Evolutionary conservation across 495 filamentous ascomycete genomes (phyloP), one percentile per base, ranked within the genome.

Genomic region (Achaetomiella virescens): DNA sequence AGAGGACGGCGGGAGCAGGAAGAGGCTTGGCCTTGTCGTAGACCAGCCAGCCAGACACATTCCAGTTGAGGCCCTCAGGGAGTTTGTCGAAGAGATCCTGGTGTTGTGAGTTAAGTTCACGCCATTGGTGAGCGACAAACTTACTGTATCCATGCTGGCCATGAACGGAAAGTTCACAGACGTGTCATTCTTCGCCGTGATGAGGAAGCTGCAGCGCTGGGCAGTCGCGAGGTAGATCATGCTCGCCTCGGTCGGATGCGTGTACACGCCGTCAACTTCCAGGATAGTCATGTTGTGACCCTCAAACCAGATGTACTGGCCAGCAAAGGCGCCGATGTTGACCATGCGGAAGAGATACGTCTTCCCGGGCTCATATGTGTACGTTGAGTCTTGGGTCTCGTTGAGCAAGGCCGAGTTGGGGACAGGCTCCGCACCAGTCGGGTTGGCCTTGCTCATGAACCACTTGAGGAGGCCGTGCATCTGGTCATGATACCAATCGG

Each of bases 281-380:
- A 81, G 63, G 24, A 84, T 78, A 22, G 78, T 80, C 64, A 83
- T 82, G 55, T 78, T 81, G 59, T 91, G 87, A 6, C 80, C 83
- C 54, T 90, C 84, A 70, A 91, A 83, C 78, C 87, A 88, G 60
- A 91, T 70, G 64, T 87, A 80, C 52, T 84, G 79, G 38, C 77
- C 79, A 1, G 83, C 80, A 65, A 89, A 89, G 14, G 84, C 85
- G 3, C 80, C 84, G 0, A 83, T 76, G 65, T 93, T 93, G 66
- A 89, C 70, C 52, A 92, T 74, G 14, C 84, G 84, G 65, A 96
- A 77, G 12, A 91, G 73, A 55, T 96, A 96, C 0, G 89, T 95
- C 65, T 85, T 91, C 11, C 83, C 84, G 0, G 90, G 81, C 58
- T 79, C 31, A n/a, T 17, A 84, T 70, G 12, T 65, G 21, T 14